These are phyloP conservation scores for Tetracladium maxilliforme DNA, from an alignment of 2,329 filamentous ascomycete genomes.

Conservation along the genomic window DNA sequence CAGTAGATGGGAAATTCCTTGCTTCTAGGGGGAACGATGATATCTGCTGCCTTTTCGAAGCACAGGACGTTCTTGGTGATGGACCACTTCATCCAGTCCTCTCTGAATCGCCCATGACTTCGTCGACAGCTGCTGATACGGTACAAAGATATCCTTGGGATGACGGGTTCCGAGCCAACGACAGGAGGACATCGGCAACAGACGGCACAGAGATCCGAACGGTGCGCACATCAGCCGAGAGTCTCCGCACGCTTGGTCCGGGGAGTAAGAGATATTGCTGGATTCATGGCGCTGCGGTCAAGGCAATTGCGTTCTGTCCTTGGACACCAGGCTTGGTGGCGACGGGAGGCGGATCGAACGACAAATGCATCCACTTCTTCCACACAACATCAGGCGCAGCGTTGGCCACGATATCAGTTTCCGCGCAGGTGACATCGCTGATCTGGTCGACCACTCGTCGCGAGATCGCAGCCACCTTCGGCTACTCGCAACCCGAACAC, in stretches of 20 bases:
- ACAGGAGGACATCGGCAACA: no score
- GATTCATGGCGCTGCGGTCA: constrained; percentile 75
- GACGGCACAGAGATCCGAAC: no score
- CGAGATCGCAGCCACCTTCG: constrained; percentile 88
- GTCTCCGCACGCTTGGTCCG: constrained; percentile 3
- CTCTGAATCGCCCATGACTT: no score
- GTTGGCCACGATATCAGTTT: constrained; percentile 81
- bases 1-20: constrained; percentile 58
- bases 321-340: constrained; percentile 82
- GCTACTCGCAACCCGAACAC: constrained; percentile 84
- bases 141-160: no score
- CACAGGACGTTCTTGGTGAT: constrained; percentile 9
- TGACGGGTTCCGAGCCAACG: no score
- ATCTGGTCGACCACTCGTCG: constrained; percentile 77
- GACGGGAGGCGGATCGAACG: constrained; percentile 84
- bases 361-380: constrained; percentile 93
- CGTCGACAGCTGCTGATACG: no score
- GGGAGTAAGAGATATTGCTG: constrained; percentile 62
- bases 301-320: constrained; percentile 92
- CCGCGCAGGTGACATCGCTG: constrained; percentile 83
- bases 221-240: constrained; percentile 3
- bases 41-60: constrained; percentile 65
- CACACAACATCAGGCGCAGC: constrained; percentile 72
- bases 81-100: no score
- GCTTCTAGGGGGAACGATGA: constrained; percentile 92